A percentile compares a stretch with the other conserved stretches of the same genome.
phyloP scores from a whole-genome alignment of 2,329 filamentous ascomycete genomes.

The Beauveria medogensis region DNA sequence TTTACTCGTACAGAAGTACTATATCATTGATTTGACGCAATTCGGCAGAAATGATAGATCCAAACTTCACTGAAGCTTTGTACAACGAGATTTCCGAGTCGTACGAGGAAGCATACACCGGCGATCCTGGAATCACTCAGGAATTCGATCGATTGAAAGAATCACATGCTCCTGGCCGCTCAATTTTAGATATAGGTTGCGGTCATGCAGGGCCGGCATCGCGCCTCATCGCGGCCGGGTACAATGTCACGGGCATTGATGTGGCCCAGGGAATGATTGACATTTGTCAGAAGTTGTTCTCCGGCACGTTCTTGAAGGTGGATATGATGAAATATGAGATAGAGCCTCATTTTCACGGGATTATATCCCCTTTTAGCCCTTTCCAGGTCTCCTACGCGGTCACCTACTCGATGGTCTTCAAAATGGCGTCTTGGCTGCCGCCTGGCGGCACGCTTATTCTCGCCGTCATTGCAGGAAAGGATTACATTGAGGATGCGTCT shows the following conservation, averaged over 20 bases:
- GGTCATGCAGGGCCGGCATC: constrained; percentile 7
- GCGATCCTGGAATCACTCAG: neutral
- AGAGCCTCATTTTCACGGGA: neutral
- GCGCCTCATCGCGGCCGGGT: neutral
- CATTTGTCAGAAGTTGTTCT: neutral
- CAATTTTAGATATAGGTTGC: constrained; percentile 7
- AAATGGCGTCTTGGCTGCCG: neutral
- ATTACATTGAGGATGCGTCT: neutral
- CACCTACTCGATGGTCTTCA: neutral
- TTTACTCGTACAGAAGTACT: too few species aligned
- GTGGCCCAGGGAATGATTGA: constrained; percentile 5
- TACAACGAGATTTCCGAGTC: neutral
- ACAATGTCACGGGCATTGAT: constrained; percentile 7
- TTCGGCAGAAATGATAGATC: neutral
- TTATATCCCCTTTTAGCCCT: neutral
- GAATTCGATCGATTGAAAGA: neutral
- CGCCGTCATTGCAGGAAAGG: neutral
- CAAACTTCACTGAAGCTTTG: neutral
- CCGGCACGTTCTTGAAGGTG: neutral
- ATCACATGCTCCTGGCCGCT: neutral
- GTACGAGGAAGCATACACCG: neutral
- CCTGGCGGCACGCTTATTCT: neutral
- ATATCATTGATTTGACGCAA: too few species aligned
- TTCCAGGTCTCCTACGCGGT: neutral
- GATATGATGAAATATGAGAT: neutral